Base-by-base conservation (phyloP, 495 filamentous ascomycete species). In the Pseudomonodictys pantanalensis region DNA sequence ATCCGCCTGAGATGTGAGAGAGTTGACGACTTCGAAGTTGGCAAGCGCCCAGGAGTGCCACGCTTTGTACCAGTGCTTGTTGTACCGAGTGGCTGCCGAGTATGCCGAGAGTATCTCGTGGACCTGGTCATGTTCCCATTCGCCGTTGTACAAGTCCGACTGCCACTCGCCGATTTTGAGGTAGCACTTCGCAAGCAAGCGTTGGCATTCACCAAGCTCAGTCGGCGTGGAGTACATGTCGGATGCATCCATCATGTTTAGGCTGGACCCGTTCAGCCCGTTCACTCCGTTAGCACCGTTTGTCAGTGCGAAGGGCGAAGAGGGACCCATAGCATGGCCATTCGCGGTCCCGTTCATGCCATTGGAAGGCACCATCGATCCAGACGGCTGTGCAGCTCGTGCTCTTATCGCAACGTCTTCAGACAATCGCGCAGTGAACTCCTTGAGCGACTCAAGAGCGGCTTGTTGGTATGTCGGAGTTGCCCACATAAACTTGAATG, bases 1-100 rank as follows among this genome's bases (percentile, higher is more conserved):
- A 61, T 83, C 86, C 9, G 77, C 77, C 44, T 85, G 74, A 24
- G 82, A 80, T 18, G 82, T 79, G 55, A 92, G 79, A 2, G 87
- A 82, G 52, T 89, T 95, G 24, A 97, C 92, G 38, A 97, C 92
- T 71, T 99, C 92, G 67, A 97, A 99, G 71, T 99, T 99, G 17
- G 95, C 93, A 39, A 97, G 76, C n/a, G 93, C 93, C 93, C 95
- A 99, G 2, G 93, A 85, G 71, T 99, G 93, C 93, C 93, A 99
- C 18, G 93, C 93, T 73, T 97, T 99, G 74, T 99, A 97, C 79
- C 92, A 99, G 52, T 87, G 85, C 43, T 86, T 84, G 62, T 97
- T 89, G 74, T 95, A 96, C 23, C 88, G 83, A 0, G 93, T 97
- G 7, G 93, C 93, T 46, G 90, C 87, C 17, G 84, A 82, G 73